Evolutionary conservation across 768 basidiomycete genomes (phyloP).

Genomic region (Mycena kentingensis): DNA sequence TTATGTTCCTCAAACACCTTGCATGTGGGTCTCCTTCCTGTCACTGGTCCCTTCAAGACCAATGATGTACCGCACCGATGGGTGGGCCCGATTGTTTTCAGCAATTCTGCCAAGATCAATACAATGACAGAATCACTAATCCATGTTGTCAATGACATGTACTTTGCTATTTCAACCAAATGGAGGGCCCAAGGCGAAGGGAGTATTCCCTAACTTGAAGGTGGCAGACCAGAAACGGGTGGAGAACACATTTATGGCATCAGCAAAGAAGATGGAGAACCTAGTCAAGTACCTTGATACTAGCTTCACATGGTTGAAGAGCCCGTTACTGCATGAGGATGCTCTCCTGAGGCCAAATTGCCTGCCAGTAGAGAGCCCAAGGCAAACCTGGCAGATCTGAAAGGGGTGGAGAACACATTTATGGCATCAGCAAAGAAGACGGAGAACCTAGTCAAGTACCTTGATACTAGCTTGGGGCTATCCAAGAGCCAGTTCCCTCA

Average conservation of each 20-base stretch:
- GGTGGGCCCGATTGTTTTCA: constrained; percentile 98
- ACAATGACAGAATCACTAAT: too few species aligned
- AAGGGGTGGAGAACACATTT: constrained; percentile 78
- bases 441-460: constrained; percentile 89
- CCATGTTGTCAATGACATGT: constrained; percentile 74
- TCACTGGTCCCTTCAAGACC: constrained; percentile 96
- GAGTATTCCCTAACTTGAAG: constrained; percentile 89
- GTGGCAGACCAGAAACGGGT: constrained; percentile 88
- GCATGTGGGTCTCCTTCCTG: constrained; percentile 87
- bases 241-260: constrained; percentile 76
- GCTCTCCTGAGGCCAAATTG: constrained; percentile 95
- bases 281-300: constrained; percentile 92
- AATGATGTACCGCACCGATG: constrained; percentile 98
- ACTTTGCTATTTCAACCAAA: constrained; percentile 80
- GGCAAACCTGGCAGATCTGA: constrained; percentile 88
- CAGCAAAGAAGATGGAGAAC: constrained; percentile 89
- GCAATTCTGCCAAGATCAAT: constrained; percentile 93
- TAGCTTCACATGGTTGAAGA: constrained; percentile 92
- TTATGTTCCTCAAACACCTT: constrained; percentile 97
- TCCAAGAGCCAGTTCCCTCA: constrained; percentile 98
- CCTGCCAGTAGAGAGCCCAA: constrained; percentile 93
- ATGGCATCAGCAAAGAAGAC: constrained; percentile 87
- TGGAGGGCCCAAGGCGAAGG: too few species aligned
- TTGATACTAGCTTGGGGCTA: constrained; percentile 89
- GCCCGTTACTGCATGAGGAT: constrained; percentile 94